Base-by-base conservation (phyloP, 345 rosid species). In the Populus nigra region DNA sequence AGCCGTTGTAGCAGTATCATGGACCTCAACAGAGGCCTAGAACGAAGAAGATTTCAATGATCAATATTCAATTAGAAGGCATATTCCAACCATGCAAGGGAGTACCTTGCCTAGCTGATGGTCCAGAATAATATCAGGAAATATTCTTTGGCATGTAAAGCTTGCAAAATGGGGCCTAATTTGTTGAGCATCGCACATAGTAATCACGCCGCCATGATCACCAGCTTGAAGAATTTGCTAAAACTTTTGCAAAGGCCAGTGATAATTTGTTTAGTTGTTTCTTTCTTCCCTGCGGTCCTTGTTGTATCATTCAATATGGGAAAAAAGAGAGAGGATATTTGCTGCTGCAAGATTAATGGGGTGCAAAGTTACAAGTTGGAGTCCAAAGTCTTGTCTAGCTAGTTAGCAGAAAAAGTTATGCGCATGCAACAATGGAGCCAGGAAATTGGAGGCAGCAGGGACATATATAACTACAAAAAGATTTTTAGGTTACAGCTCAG, bases 141-240 rank as follows among this genome's bases (percentile, higher is more conserved):
- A 73, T 74, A 68, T 75, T 72, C 72, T 49, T 17, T 18, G 5
- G 41, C 12, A 59, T 59, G 72, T 1, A 43, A 38, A 35, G 59
- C 63, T 9, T 1, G 0, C 16, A 23, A 23, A 10, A 35, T 83
- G 86, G 89, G 89, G 72, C 85, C 83, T 83, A 6, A 23, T 12
- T 10, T 45, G 33, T 22, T 69, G 2, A 31, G 69, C 29, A 76
- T 83, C 89, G 72, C 81, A 27, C 71, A 38, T 45, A 23, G 39
- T 69, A 65, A 79, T 84, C 86, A 83, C 76, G 81, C 86, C 4
- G 39, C 35, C 81, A 85, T 83, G 57, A 87, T 81, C 79, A 35
- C 79, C 76, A 27, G 49, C 43, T 35, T 23, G 10, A 53, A 12
- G 79, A 75, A 74, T 20, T 35, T 35, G 36, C 2, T 5, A 3